Percentiles rank a stretch among this genome's conserved stretches.
Conservation (phyloP, 306 rosid genomes). For the Rubus parviflorus region DNA sequence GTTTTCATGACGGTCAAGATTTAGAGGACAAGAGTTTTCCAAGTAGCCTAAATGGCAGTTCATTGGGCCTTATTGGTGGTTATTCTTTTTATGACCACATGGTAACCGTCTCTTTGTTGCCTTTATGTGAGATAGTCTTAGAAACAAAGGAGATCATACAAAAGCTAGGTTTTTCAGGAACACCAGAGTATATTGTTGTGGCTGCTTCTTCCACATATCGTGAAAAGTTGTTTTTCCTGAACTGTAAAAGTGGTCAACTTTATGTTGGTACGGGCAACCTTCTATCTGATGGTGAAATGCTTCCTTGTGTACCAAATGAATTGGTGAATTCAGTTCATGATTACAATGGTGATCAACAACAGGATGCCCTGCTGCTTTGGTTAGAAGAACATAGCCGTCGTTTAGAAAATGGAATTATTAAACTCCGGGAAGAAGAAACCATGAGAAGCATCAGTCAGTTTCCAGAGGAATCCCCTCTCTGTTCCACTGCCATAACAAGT, state of each 20-base stretch:
- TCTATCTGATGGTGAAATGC: conserved; percentile 51
- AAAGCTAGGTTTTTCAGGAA: conserved; percentile 35
- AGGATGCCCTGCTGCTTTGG: conserved; percentile 89
- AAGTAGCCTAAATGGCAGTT: conserved; percentile 30
- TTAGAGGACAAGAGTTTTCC: conserved; percentile 23
- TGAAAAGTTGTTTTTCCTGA: conserved; percentile 65
- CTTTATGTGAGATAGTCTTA: conserved; percentile 43
- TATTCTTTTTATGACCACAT: conserved; percentile 55
- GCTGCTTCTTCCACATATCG: conserved; percentile 53
- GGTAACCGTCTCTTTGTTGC: conserved; percentile 70
- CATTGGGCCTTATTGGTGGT: conserved; percentile 86
- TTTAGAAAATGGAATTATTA: conserved; percentile 66
- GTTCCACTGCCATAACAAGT: conserved; percentile 71
- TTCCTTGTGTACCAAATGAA: conserved; percentile 74
- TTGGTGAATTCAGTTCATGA: conserved; percentile 50
- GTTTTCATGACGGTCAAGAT: conserved; percentile 83
- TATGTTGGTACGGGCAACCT: conserved; percentile 65
- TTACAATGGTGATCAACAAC: conserved; percentile 43
- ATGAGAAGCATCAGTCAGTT: conserved; percentile 59
- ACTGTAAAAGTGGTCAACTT: conserved; percentile 70
- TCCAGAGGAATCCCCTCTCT: conserved; percentile 74
- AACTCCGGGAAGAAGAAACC: conserved; percentile 45
- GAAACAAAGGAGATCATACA: conserved; percentile 39
- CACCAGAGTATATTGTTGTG: conserved; percentile 53
- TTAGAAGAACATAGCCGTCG: conserved; percentile 87